These are phyloP conservation scores for Urtica urens DNA, from an alignment of 306 rosid species.

Conservation along the genomic window DNA sequence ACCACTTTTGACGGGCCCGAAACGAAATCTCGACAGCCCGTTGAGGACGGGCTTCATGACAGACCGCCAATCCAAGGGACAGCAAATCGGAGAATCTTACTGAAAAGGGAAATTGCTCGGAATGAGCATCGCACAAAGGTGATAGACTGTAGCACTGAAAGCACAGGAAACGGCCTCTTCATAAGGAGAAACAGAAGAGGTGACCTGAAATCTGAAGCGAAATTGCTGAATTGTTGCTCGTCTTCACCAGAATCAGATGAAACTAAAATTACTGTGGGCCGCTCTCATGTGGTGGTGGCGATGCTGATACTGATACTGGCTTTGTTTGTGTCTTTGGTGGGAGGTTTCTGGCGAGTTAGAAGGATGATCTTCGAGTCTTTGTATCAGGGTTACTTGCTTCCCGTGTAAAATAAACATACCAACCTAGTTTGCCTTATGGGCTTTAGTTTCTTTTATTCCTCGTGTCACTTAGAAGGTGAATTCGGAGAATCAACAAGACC, in stretches of 20 bases:
- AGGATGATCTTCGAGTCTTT: background rate
- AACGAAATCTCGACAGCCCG: background rate
- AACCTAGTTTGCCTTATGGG: no score
- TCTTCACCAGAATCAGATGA: slow-evolving; percentile 2
- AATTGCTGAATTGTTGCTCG: slow-evolving; percentile 20
- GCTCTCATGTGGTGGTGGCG: slow-evolving; percentile 4
- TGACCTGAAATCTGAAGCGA: slow-evolving; percentile 7
- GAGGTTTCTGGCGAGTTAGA: slow-evolving; percentile 24
- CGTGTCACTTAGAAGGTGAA: no score
- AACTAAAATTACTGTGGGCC: background rate
- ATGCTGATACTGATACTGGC: slow-evolving; percentile 19
- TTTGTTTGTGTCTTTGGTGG: slow-evolving; percentile 18
- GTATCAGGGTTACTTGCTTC: no score
- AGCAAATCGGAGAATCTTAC: slow-evolving; percentile 46
- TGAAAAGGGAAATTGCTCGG: background rate
- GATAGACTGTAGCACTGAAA: background rate
- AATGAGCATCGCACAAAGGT: background rate
- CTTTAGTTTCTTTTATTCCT: no score
- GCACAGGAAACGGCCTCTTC: background rate
- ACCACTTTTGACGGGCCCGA: background rate
- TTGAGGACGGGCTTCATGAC: slow-evolving; percentile 24
- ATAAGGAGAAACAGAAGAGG: slow-evolving; percentile 4
- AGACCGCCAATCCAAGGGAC: slow-evolving; percentile 44
- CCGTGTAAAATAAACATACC: no score
- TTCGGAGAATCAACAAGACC: no score